Percentiles rank a stretch among this genome's conserved stretches.
Evolutionary conservation across 306 rosid genomes (phyloP).

Genomic region (Prinsepia uniflora): DNA sequence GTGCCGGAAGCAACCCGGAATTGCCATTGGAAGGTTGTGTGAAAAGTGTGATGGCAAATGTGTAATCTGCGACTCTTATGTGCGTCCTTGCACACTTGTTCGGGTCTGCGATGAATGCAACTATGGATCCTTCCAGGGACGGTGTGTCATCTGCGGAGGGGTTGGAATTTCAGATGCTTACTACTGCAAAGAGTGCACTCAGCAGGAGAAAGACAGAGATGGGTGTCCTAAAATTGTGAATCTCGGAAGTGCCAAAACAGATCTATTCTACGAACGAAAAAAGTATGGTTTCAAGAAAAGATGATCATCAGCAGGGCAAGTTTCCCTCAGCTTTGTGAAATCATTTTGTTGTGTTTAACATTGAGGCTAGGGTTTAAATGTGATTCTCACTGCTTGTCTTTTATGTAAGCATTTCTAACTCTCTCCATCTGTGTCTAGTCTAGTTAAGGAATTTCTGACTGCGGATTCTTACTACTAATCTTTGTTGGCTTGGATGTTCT

Average conservation of each 20-base stretch:
- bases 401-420: neutral
- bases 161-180: constrained; percentile 92
- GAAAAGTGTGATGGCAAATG: constrained; percentile 91
- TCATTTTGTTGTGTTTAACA: neutral
- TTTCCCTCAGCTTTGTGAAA: neutral
- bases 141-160: constrained; percentile 93
- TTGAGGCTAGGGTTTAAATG: neutral
- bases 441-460: constrained; percentile 11
- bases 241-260: constrained; percentile 87
- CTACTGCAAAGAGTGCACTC: constrained; percentile 97
- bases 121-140: constrained; percentile 77
- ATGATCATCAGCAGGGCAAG: constrained; percentile 28
- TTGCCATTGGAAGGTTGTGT: constrained; percentile 79
- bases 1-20: constrained; percentile 95
- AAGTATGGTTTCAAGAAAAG: constrained; percentile 95
- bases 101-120: constrained; percentile 88
- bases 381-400: neutral
- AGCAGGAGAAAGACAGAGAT: constrained; percentile 96
- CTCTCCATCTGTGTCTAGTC: neutral
- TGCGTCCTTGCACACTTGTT: constrained; percentile 87
- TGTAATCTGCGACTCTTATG: constrained; percentile 81
- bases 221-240: constrained; percentile 98
- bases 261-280: constrained; percentile 83
- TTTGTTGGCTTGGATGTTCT: neutral
- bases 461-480: neutral